A percentile compares a stretch with the other conserved stretches of the same genome.
phyloP scores from a whole-genome alignment of 106 monocot species.

The Iris macrosiphon region DNA sequence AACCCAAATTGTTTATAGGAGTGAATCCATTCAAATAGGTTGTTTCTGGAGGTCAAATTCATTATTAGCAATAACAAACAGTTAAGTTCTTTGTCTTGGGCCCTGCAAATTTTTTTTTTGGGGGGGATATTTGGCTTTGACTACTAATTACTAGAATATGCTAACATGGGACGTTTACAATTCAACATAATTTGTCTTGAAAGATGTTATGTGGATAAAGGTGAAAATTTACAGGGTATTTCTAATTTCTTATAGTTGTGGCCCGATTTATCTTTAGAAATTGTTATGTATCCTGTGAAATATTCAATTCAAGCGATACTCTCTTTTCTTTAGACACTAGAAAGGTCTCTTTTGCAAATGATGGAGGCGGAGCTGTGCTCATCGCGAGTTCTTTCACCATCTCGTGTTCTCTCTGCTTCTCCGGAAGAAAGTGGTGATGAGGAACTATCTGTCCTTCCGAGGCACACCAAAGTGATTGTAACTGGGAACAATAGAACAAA shows the following conservation, averaged over 20 bases:
- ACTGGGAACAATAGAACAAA: constrained; percentile 90
- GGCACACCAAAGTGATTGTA: constrained; percentile 88
- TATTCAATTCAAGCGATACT: background rate
- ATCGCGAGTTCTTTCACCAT: constrained; percentile 32
- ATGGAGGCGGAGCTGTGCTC: constrained; percentile 63
- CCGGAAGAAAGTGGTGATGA: constrained; percentile 84
- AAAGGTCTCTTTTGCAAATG: background rate
- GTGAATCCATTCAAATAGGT: too few species aligned
- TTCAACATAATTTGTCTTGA: too few species aligned
- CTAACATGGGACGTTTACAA: too few species aligned
- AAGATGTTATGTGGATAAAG: too few species aligned
- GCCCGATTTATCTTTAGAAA: background rate
- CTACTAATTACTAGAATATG: too few species aligned
- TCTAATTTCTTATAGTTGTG: background rate
- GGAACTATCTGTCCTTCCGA: constrained; percentile 76
- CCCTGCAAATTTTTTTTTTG: too few species aligned
- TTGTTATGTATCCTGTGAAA: background rate
- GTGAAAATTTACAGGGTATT: background rate
- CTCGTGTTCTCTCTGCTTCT: constrained; percentile 28
- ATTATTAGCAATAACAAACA: too few species aligned
- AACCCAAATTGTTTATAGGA: background rate
- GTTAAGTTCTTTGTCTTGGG: too few species aligned
- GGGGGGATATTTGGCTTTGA: too few species aligned
- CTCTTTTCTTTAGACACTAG: background rate
- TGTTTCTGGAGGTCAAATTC: too few species aligned